phyloP scores from a whole-genome alignment of 495 filamentous ascomycete genomes.

The Talaromyces adpressus region DNA sequence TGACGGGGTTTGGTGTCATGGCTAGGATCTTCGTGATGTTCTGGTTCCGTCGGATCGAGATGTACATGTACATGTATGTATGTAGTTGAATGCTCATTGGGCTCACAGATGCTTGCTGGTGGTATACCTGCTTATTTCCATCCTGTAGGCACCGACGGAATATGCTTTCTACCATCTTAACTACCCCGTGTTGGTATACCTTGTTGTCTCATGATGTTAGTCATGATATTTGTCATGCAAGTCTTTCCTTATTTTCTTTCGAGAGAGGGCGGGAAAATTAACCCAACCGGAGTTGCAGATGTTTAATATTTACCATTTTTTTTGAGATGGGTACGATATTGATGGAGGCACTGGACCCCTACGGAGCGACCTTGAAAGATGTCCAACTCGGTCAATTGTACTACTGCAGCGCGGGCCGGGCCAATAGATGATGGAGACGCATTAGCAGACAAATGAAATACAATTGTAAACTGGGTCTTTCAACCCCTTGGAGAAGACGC shows the following conservation, averaged over 20 bases:
- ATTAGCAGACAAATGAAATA: constrained; percentile 2
- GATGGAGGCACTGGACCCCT: too few species aligned
- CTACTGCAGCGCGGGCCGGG: background rate
- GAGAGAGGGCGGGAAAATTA: too few species aligned
- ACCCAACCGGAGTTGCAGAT: too few species aligned
- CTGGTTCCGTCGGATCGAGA: background rate
- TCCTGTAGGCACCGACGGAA: background rate
- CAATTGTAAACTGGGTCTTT: background rate
- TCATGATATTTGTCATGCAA: background rate
- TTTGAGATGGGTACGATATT: too few species aligned
- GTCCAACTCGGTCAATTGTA: too few species aligned
- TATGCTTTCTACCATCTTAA: background rate
- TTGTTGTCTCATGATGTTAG: background rate
- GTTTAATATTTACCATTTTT: too few species aligned
- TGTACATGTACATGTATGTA: background rate
- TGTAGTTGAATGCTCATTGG: background rate
- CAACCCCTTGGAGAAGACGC: background rate
- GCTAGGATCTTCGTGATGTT: too few species aligned
- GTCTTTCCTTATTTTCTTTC: background rate
- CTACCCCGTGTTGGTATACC: background rate
- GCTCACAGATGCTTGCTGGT: background rate
- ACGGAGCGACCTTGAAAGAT: too few species aligned
- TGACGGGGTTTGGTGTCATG: too few species aligned
- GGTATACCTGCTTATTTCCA: background rate
- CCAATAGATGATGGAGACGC: too few species aligned